Evolutionary conservation across 1,284 basidiomycete genomes (phyloP).

Genomic region (Coniferiporia weirii): DNA sequence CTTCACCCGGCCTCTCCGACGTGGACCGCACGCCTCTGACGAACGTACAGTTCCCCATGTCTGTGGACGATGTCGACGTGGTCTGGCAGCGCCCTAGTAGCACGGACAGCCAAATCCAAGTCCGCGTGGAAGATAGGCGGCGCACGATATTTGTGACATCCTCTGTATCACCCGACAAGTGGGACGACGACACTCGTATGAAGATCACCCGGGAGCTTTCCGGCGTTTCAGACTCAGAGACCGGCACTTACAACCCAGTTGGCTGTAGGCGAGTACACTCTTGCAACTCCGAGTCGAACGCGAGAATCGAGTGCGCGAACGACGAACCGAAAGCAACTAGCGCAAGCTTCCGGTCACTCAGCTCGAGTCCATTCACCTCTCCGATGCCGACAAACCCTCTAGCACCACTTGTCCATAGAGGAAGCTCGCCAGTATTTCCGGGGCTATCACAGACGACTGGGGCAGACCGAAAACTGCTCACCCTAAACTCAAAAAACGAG

Average conservation of each 20-base stretch:
- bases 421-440: neutral
- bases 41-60: neutral
- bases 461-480: neutral
- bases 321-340: neutral
- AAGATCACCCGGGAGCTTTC: conserved; percentile 23
- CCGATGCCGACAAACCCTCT: neutral
- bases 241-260: neutral
- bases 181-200: conserved; percentile 34
- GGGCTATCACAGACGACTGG: neutral
- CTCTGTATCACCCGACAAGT: conserved; percentile 36
- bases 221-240: neutral
- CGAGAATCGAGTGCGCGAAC: neutral
- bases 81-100: neutral
- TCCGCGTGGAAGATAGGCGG: conserved; percentile 41
- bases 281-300: neutral
- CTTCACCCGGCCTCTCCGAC: neutral
- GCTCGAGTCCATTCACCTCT: neutral
- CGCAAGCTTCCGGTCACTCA: neutral
- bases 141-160: conserved; percentile 42
- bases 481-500: neutral
- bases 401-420: neutral
- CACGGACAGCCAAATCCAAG: conserved; percentile 26
- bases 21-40: neutral
- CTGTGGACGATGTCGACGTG: neutral
- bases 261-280: neutral